Base-by-base conservation (phyloP, 345 rosid species). In the Eucalyptus sp. region DNA sequence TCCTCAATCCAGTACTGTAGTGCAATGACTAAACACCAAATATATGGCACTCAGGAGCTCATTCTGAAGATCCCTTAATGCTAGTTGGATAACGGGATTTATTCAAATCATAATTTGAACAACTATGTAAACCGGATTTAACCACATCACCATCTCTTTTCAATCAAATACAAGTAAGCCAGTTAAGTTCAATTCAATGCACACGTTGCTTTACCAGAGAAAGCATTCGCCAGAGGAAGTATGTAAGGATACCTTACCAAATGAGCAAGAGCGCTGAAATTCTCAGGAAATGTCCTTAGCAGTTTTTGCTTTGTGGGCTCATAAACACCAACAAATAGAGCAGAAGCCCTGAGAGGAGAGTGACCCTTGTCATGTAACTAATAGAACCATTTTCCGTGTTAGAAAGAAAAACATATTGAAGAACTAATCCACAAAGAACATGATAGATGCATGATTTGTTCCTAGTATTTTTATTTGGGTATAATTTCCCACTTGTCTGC, bases 251-350 rank as follows among this genome's bases (percentile, higher is more conserved):
- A 89, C 86, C 96, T 94, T 91, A 98, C 98, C 93, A 98, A 87
- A 94, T 96, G 98, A 91, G 99, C 99, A 88, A 94, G 89, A 80
- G 99, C 99, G 50, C 97, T 95, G 89, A 96, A 93, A 93, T 95
- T 93, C 91, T 97, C 99, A 60, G 99, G 99, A 80, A 98, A 91
- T 33, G 90, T 93, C 93, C 91, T 94, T 89, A 97, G 91, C 90
- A 98, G 89, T 92, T 98, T 95, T 95, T 95, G 98, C 93, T 98
- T 97, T 88, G 97, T 89, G 66, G 99, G 99, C 92, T 98, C 99
- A 86, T 96, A 98, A 80, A 97, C 97, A 89, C 99, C 99, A 49
- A 98, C 92, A 94, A 97, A 98, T 89, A 98, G 87, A 33, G 99
- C 99, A 52, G 99, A 98, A 90, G 99, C 99, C 91, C 99, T 98